These are phyloP conservation scores for Pachysolen tannophilus DNA, from an alignment of 805 yeast genomes.

Conservation along the genomic window DNA sequence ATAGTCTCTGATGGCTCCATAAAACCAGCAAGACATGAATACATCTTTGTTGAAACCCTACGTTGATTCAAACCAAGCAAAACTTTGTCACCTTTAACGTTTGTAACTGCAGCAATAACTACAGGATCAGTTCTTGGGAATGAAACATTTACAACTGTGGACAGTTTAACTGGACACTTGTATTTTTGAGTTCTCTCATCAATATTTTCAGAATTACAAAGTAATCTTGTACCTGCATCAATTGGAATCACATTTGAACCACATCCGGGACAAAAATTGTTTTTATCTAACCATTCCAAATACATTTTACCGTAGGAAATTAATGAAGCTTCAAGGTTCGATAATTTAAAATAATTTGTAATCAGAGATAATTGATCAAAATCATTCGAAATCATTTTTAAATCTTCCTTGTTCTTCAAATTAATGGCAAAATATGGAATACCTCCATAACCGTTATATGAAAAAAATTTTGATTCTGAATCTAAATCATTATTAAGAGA, in stretches of 20 bases:
- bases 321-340: constrained; percentile 47
- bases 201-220: constrained; percentile 29
- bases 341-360: constrained; percentile 16
- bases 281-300: constrained; percentile 75
- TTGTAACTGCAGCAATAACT: constrained; percentile 72
- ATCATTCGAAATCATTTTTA: not conserved
- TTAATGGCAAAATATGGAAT: constrained; percentile 61
- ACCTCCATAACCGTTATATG: constrained; percentile 46
- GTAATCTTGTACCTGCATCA: constrained; percentile 59
- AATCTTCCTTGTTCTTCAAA: constrained; percentile 25
- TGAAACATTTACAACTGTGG: constrained; percentile 61
- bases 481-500: constrained; percentile 1
- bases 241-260: constrained; percentile 56
- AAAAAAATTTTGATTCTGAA: constrained; percentile 29
- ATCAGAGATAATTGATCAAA: constrained; percentile 4
- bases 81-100: constrained; percentile 48
- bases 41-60: constrained; percentile 49
- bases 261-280: constrained; percentile 81
- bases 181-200: constrained; percentile 26
- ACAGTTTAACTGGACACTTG: constrained; percentile 31
- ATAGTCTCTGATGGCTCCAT: constrained; percentile 93
- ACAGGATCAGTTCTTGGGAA: constrained; percentile 94
- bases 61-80: constrained; percentile 67
- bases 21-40: constrained; percentile 88
- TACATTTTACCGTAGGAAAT: constrained; percentile 79